Base-by-base conservation (phyloP, 768 basidiomycete genomes). In the Russula virescens region DNA sequence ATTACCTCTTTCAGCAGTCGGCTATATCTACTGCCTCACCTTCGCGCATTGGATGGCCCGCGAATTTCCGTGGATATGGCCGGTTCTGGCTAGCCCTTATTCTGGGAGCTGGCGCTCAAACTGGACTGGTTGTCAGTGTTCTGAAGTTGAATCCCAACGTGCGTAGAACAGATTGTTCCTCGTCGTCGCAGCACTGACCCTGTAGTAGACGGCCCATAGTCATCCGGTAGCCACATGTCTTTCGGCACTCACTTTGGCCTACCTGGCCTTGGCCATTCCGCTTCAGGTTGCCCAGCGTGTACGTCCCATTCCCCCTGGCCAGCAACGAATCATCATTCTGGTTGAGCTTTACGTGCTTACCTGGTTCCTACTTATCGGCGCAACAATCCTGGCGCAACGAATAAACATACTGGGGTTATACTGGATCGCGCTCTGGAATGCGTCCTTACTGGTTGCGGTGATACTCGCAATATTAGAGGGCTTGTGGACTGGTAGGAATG, bases 91-190 rank as follows among this genome's bases (percentile, higher is more conserved):
- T 85, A 0, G 79, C 84, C 1, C 67, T 89, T 42, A 50, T 78
- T 10, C 66, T 84, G 13, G 75, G 77, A 2, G 65, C 79, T 4
- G 78, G 72, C 8, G 66, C 81, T 2, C 82, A 88, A 64, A 75
- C 71, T 2, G 75, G 77, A 2, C 73, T 89, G 8, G 75, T 83
- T 3, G 69, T 76, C 50, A 76, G 76, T 5, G 85, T 80, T 65
- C 67, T 82, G 21, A 73, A 78, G 50, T n/a, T 87, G 46, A 89
- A 89, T 70, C 83, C 84, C 34, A 84, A 82, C 64, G 88, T 89
- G 68, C 68, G 85, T 74, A 2, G n/a, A 26, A 28, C 6, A 10
- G 21, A 43, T 18, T 21, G 16, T n/a, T 28, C 13, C 18, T 23
- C 42, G n/a, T 55, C 26, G 21, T 25, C 42, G 40, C 34, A 43